Percentiles rank a stretch among this genome's conserved stretches.
phyloP scores from a whole-genome alignment of 2,329 filamentous ascomycete species.

The Aspergillus pseudotamarii region DNA sequence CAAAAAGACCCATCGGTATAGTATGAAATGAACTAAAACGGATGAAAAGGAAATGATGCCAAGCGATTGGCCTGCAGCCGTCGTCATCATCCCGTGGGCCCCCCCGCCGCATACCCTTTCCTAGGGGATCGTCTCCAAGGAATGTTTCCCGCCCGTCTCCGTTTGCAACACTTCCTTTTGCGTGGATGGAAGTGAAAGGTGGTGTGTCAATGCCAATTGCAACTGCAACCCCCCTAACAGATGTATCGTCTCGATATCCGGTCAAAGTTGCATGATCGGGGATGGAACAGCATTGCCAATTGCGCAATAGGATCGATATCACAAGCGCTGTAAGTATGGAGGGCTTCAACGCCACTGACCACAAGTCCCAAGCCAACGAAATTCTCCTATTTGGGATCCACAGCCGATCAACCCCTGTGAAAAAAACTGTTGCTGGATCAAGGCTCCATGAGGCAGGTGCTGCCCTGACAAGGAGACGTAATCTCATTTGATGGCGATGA shows the following conservation, averaged over 20 bases:
- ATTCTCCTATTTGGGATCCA: constrained; percentile 14
- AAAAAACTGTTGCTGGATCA: constrained; percentile 6
- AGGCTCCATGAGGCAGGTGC: constrained; percentile 7
- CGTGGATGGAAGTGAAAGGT: background rate
- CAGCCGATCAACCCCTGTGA: constrained; percentile 12
- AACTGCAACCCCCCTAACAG: background rate
- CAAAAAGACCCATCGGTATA: background rate
- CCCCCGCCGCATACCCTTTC: background rate
- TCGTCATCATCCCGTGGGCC: constrained; percentile 16
- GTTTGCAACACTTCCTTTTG: background rate
- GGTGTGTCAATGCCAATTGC: background rate
- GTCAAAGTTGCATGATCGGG: background rate
- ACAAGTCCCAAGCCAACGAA: background rate
- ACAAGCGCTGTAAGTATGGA: background rate
- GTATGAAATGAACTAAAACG: background rate
- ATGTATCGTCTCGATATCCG: background rate
- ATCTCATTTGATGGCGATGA: constrained; percentile 2
- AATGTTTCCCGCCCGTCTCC: constrained; percentile 12
- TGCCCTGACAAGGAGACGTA: background rate
- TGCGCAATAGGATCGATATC: background rate
- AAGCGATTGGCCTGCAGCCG: constrained; percentile 9
- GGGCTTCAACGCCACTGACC: constrained; percentile 1
- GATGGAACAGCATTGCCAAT: background rate
- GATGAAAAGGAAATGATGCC: constrained; percentile 3
- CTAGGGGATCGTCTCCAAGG: constrained; percentile 4